Base-by-base conservation (phyloP, 345 rosid species). In the Boechera divaricarpa region DNA sequence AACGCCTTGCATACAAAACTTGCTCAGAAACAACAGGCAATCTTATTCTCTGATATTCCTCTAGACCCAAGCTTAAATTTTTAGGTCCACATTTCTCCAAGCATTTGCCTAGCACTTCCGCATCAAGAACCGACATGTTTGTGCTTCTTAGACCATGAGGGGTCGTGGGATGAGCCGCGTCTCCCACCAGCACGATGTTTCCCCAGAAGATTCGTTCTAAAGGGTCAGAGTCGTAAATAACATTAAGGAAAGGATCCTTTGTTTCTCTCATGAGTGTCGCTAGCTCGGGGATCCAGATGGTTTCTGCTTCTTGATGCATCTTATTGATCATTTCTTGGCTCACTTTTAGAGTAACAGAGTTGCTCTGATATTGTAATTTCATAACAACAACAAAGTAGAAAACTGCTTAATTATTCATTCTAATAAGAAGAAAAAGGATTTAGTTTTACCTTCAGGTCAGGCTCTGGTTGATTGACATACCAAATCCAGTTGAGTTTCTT, bases 71-170 rank as follows among this genome's bases (percentile, higher is more conserved):
- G 10, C 52, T 32, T 58, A 87, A 55, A 39, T 80, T 83, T 62
- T 85, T 79, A 3, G 38, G 52, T 63, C 89, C 91, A 83, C 85
- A 80, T 48, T 84, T 86, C 68, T 73, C 69, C 26, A 91, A 76
- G 83, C 94, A 87, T 51, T 85, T 80, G n/a, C 96, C 93, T 28
- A 91, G 77, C 42, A 87, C 87, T 44, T 74, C 84, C 1, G 94
- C 92, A 74, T 94, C 98, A 42, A 86, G 28, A 66, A 90, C 32
- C 7, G 94, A 88, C 96, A 94, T 90, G 87, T 91, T 94, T 28
- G 94, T 91, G 80, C 98, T 94, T 82, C 97, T 79, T 55, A 84
- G 18, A 5, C 94, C 88, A 54, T 88, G 96, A 69, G 98, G 97
- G 35, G 90, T 86, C 1, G 87, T 85, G 6, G 98, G 96, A 75